Percentiles rank a stretch among this genome's conserved stretches.
phyloP scores from a whole-genome alignment of 441 rosid species.

The Jatropha podagrica region DNA sequence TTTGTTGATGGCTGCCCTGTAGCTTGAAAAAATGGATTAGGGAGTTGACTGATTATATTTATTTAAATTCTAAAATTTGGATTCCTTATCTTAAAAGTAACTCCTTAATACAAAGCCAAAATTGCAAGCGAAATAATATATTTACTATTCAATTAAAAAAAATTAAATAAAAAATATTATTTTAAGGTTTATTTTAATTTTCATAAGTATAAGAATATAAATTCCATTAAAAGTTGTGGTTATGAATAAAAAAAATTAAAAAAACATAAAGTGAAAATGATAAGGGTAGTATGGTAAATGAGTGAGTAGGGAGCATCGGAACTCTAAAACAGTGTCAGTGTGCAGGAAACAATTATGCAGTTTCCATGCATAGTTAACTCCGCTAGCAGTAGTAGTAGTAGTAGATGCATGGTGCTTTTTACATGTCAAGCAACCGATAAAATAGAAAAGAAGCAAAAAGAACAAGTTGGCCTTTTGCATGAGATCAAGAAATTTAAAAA shows the following conservation, averaged over 20 bases:
- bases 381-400: slow-evolving; percentile 8
- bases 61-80: too few relatives aligned
- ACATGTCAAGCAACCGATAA: slow-evolving; percentile 40
- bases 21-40: not conserved
- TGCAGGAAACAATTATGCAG: slow-evolving; percentile 26
- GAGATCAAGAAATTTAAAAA: not conserved
- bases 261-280: not conserved
- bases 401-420: slow-evolving; percentile 33
- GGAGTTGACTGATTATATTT: not conserved
- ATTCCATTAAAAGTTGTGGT: too few relatives aligned
- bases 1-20: not conserved
- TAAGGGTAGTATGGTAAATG: slow-evolving; percentile 22
- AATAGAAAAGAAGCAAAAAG: not conserved
- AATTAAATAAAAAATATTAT: too few relatives aligned
- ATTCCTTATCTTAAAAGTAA: too few relatives aligned
- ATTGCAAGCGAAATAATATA: too few relatives aligned
- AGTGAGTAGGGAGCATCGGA: not conserved
- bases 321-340: slow-evolving; percentile 23
- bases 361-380: slow-evolving; percentile 13
- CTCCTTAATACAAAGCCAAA: too few relatives aligned
- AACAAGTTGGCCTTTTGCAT: not conserved
- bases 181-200: too few relatives aligned
- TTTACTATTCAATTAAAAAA: too few relatives aligned
- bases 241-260: too few relatives aligned
- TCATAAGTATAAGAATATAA: too few relatives aligned